Evolutionary conservation across 306 rosid genomes (phyloP).

Genomic region (Cyamopsis tetragonoloba): DNA sequence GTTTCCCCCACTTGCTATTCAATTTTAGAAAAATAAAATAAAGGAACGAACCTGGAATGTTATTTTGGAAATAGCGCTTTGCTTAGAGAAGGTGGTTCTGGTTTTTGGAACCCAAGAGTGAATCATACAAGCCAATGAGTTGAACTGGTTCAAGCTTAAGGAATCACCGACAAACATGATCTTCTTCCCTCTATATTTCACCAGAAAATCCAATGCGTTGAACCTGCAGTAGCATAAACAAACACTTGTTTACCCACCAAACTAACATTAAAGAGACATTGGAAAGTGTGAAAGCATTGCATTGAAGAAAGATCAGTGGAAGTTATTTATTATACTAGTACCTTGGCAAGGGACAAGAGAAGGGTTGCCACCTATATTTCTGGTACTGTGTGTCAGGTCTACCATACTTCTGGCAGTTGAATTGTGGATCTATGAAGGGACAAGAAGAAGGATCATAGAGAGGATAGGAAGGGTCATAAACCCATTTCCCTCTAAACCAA

Average conservation of each 20-base stretch:
- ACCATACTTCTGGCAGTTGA: slow-evolving; percentile 84
- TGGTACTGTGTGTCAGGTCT: slow-evolving; percentile 69
- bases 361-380: slow-evolving; percentile 85
- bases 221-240: slow-evolving; percentile 50
- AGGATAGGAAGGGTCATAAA: slow-evolving; percentile 74
- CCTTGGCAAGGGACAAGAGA: slow-evolving; percentile 80
- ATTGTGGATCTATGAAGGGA: slow-evolving; percentile 89
- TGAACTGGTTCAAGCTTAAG: slow-evolving; percentile 81
- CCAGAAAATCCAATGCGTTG: slow-evolving; percentile 58
- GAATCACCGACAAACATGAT: slow-evolving; percentile 98
- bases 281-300: not conserved
- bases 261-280: no score
- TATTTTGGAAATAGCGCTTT: slow-evolving; percentile 45
- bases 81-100: slow-evolving; percentile 34
- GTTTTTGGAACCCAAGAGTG: slow-evolving; percentile 78
- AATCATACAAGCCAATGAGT: slow-evolving; percentile 81
- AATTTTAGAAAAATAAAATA: not conserved
- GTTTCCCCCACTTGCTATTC: slow-evolving; percentile 7
- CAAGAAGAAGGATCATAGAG: slow-evolving; percentile 65
- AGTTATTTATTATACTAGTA: slow-evolving; percentile 1
- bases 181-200: slow-evolving; percentile 82
- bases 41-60: slow-evolving; percentile 66
- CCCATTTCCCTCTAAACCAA: slow-evolving; percentile 64
- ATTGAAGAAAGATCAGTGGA: not conserved
- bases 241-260: not conserved